Evolutionary conservation across 2,329 filamentous ascomycete species (phyloP), one percentile per base, ranked within the genome.

Genomic region (Pyrenochaeta sp.): DNA sequence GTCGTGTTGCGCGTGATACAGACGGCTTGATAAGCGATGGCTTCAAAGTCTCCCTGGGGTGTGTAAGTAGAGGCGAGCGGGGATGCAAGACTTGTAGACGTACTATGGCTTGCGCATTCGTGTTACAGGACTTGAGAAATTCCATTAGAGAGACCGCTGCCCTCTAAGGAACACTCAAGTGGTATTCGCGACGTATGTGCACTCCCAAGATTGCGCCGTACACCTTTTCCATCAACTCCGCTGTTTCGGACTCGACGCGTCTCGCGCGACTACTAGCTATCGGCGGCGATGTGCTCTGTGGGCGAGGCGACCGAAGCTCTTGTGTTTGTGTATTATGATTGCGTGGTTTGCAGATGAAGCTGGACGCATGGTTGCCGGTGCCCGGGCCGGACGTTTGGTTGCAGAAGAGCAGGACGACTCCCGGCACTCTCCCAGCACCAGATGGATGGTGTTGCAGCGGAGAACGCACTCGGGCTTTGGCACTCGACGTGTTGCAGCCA

Each of bases 21-120:
- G 60, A 75, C 66, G 60, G 73, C 71, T 55, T 74, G 73, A 48
- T 68, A 75, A 52, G 68, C 68, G 62, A 75, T 56, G 45, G 71
- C 71, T 60, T 75, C 71, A 45, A 73, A 73, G 58, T 72, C 71
- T 62, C 71, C 72, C 72, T 75, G 53, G 12, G 20, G 15, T 12
- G 14, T 12, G 62, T 72, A 42, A 71, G 67, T 50, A 39, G 14
- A 18, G 39, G 12, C 3, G 6, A 20, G 2, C 12, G 29, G 7
- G n/a, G 2, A 12, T 10, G 4, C 1, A 18, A 14, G 18, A 21
- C 32, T n/a, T 6, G 21, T n/a, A 18, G 17, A 23, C 68, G 45
- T 57, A 75, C 72, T 60, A 76, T 71, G 67, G 67, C 70, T 63
- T 75, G 72, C 67, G 72, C 73, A 69, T 75, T 76, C 32, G 73